Base-by-base conservation (phyloP, 2,329 filamentous ascomycete species). In the Neocatenulostroma microsporum region DNA sequence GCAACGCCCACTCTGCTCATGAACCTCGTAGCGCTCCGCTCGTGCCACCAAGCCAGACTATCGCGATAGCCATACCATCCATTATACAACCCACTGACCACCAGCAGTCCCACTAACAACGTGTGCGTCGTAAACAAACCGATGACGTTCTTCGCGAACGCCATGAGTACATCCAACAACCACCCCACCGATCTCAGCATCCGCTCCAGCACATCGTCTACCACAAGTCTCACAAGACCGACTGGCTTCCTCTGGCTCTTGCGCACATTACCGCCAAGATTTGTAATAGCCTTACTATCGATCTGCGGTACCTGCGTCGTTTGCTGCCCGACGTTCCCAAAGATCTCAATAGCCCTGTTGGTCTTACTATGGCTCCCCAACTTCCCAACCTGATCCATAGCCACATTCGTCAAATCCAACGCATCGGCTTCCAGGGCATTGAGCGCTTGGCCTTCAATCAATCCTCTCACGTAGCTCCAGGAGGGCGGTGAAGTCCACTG, bases 1-100 rank as follows among this genome's bases (percentile, higher is more conserved):
- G 75, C 73, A 6, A 96, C 78, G 8, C 89, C 89, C 11, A 96
- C 65, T 10, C 80, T 72, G 21, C 69, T 68, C 86, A 98, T 91
- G 59, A 89, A 94, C 26, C 72, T 79, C 12, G 73, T 74, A 1
- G 88, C 86, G 41, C 76, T 80, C 39, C 86, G 76, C 63, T 96
- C 89, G 30, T 76, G 72, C 82, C 84, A 94, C 87, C 87, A 96
- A 2, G 74, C 69, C 50, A 79, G 77, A 5, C 76, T 75, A 55
- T 85, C 79, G 44, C 80, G 76, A 10, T 82, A 84, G 1, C 83
- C 79, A 54, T 88, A 77, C 48, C 87, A 72, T 15, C 82, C 62
- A 54, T 96, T 96, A 32, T 78, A 72, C 9, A 85, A 53, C 11
- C 78, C 61, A 54, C 87, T 95, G 20, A 82, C 51, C 1, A 70